These are phyloP conservation scores for Mortierella sp. DNA, from an alignment of 371 early-diverging fungal species.

Conservation along the genomic window DNA sequence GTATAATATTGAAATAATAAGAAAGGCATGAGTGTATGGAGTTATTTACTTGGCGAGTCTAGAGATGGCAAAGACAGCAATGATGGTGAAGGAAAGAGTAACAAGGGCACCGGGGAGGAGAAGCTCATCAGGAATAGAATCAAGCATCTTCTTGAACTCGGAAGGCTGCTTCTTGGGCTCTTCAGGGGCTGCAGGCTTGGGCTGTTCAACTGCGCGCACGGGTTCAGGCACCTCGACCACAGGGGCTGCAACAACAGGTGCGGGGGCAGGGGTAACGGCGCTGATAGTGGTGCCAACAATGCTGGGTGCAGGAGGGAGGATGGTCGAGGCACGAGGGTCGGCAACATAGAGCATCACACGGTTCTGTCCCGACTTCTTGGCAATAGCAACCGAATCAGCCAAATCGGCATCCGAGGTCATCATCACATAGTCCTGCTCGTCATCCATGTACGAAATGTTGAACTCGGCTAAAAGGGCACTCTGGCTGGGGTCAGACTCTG, in stretches of 20 bases:
- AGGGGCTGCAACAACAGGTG: conserved; percentile 19
- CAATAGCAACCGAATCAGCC: conserved; percentile 85
- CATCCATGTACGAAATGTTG: conserved; percentile 88
- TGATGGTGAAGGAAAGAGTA: conserved; percentile 70
- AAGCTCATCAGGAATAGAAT: conserved; percentile 68
- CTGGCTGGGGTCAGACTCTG: conserved; percentile 63
- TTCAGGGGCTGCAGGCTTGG: conserved; percentile 22
- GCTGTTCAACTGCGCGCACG: conserved; percentile 19
- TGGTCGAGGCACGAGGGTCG: conserved; percentile 55
- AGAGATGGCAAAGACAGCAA: conserved; percentile 71
- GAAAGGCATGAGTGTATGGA: not conserved
- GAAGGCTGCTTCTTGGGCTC: conserved; percentile 46
- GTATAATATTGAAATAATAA: not conserved
- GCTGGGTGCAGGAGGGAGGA: conserved; percentile 27
- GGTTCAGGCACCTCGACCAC: conserved; percentile 18
- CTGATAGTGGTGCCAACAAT: conserved; percentile 7
- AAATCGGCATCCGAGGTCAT: conserved; percentile 86
- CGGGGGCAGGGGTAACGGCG: conserved; percentile 18
- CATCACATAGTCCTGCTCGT: conserved; percentile 91
- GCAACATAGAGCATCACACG: conserved; percentile 84
- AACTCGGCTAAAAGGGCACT: conserved; percentile 67
- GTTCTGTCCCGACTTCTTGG: conserved; percentile 80
- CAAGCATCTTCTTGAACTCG: conserved; percentile 49
- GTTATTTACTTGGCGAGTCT: conserved; percentile 52
- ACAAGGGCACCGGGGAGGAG: conserved; percentile 74